Percentiles rank a stretch among this genome's conserved stretches.
phyloP scores from a whole-genome alignment of 345 rosid species.

The Dovyalis caffra region DNA sequence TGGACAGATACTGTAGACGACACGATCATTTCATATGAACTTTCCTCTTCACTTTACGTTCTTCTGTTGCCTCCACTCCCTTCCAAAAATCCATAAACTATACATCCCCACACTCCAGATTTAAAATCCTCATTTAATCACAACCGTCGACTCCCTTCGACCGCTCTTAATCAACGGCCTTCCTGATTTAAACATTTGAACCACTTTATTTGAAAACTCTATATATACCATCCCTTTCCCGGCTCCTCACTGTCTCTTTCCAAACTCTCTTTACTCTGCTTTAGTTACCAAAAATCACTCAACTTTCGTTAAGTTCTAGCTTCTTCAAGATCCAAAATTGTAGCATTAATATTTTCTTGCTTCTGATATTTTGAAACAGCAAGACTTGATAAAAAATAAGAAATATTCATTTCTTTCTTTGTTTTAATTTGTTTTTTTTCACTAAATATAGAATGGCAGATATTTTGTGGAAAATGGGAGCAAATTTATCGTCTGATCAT shows the following conservation, averaged over 20 bases:
- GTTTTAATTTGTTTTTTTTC: neutral
- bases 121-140: neutral
- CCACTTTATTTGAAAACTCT: too few relatives aligned
- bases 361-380: too few relatives aligned
- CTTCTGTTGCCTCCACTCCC: neutral
- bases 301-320: neutral
- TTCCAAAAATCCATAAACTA: neutral
- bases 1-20: slow-evolving; percentile 14
- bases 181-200: neutral
- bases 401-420: too few relatives aligned
- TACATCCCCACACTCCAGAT: neutral
- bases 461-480: neutral
- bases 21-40: slow-evolving; percentile 23
- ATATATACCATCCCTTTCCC: slow-evolving; percentile 3
- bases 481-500: slow-evolving; percentile 52
- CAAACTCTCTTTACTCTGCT: neutral
- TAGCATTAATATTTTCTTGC: too few relatives aligned
- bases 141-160: neutral
- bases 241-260: slow-evolving; percentile 1
- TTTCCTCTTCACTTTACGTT: neutral
- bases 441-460: slow-evolving; percentile 8
- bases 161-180: neutral
- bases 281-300: neutral
- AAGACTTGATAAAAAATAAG: too few relatives aligned
- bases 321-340: neutral